Base-by-base conservation (phyloP, 129 eudicot genomes). In the Artemisia annua region DNA sequence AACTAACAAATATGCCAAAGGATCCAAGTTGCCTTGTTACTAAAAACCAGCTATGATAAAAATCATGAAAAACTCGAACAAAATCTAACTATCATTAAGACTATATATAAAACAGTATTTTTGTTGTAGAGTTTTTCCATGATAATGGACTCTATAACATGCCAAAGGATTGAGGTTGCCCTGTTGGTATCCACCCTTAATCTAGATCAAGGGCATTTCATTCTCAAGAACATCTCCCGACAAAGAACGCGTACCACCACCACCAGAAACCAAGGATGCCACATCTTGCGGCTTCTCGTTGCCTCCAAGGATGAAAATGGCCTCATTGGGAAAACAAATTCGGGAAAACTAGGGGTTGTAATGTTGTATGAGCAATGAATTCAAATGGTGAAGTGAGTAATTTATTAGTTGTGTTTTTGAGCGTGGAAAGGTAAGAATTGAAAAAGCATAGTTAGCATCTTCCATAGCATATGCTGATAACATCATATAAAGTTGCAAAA, bases 111-210 rank as follows among this genome's bases (percentile, higher is more conserved):
- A 35, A 69, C 50, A 53, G 28, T 22, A 5, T 15, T 69, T 32
- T 53, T 70, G 39, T 70, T 54, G 2, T 16, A 14, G 17, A 19
- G 9, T 17, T 11, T 69, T 14, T 35, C 19, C 35, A 70, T 54
- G 56, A 1, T 28, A 14, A 70, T 54, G n/a, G 17, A 53, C 50
- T 51, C 18, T 2, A 14, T 14, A 61, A 61, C 17, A 67, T 67
- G 80, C 80, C 80, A 76, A 76, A 76, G 73, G 80, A 68, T 68
- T 50, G 75, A 76, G 75, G 75, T 76, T 76, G 80, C 80, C 80
- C 80, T 67, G 69, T 35, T 67, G 61, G 44, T 19, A 68, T 19
- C 80, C 54, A 59, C 80, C 55, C 51, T 67, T 7, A 68, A 48
- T 68, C 59, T 11, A 10, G 39, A 78, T 53, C 73, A 78, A 71